A percentile compares a stretch with the other conserved stretches of the same genome.
phyloP scores from a whole-genome alignment of 192 early-diverging fungal genomes.

The Thoreauomyces humboldtii region DNA sequence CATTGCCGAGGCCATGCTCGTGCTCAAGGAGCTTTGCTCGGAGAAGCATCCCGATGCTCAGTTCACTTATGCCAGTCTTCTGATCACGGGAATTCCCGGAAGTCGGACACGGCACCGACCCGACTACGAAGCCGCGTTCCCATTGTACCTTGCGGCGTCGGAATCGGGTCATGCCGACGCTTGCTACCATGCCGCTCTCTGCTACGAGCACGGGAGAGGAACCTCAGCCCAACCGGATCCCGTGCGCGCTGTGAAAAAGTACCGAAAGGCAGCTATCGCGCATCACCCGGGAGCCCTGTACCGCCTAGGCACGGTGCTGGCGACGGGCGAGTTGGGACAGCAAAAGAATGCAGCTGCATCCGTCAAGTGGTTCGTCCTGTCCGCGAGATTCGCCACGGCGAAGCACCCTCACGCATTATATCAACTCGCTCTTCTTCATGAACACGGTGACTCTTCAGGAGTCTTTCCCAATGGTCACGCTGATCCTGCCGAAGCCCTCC shows the following conservation, averaged over 20 bases:
- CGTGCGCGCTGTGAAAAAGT: slow-evolving; percentile 6
- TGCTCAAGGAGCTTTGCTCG: background rate
- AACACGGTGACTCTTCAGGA: background rate
- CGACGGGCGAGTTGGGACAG: slow-evolving; percentile 13
- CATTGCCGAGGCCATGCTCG: background rate
- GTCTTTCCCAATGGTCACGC: slow-evolving; percentile 3
- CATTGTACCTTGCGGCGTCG: background rate
- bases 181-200: slow-evolving; percentile 11
- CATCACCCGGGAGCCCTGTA: slow-evolving; percentile 19
- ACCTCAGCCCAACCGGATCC: slow-evolving; percentile 11
- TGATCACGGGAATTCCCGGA: slow-evolving; percentile 1
- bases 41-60: slow-evolving; percentile 2
- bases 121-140: slow-evolving; percentile 3
- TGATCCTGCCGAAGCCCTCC: background rate
- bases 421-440: slow-evolving; percentile 13
- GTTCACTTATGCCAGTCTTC: slow-evolving; percentile 4
- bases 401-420: slow-evolving; percentile 17
- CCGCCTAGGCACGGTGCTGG: slow-evolving; percentile 15
- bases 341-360: slow-evolving; percentile 6
- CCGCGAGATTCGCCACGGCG: slow-evolving; percentile 7
- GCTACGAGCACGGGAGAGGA: slow-evolving; percentile 18
- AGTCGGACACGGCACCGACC: slow-evolving; percentile 1
- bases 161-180: slow-evolving; percentile 11
- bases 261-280: slow-evolving; percentile 9
- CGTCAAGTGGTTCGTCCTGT: slow-evolving; percentile 12